A percentile compares a stretch with the other conserved stretches of the same genome.
Evolutionary conservation across 345 rosid species (phyloP).

Genomic region (Eutrema heterophyllum): DNA sequence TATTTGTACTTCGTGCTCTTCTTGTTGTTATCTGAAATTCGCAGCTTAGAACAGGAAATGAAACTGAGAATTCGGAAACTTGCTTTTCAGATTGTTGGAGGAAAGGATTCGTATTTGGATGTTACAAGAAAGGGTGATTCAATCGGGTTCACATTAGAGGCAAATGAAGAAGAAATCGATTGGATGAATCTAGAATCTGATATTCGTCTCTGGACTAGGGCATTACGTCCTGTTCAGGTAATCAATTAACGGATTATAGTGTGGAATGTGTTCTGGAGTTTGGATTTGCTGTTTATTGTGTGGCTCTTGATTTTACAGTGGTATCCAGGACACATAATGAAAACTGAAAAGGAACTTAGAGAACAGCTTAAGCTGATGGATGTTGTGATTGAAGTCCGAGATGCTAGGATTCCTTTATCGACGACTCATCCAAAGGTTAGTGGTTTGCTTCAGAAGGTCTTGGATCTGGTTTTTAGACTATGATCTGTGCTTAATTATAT

Average conservation of each 20-base stretch:
- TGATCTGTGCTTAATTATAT: background rate
- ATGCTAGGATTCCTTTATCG: slow-evolving; percentile 89
- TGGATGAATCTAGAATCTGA: slow-evolving; percentile 77
- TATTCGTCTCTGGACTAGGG: slow-evolving; percentile 64
- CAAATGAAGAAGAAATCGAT: slow-evolving; percentile 35
- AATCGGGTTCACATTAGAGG: too few species aligned
- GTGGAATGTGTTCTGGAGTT: background rate
- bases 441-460: background rate
- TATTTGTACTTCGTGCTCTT: background rate
- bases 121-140: background rate
- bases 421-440: slow-evolving; percentile 82
- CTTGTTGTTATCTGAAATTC: background rate
- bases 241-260: background rate
- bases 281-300: background rate
- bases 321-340: slow-evolving; percentile 99
- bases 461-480: background rate
- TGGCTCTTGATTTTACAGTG: slow-evolving; percentile 44
- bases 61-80: background rate
- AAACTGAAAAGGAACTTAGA: slow-evolving; percentile 84
- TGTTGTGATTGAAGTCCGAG: slow-evolving; percentile 90
- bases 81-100: slow-evolving; percentile 55
- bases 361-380: slow-evolving; percentile 95
- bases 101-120: slow-evolving; percentile 37
- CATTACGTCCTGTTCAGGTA: slow-evolving; percentile 84
- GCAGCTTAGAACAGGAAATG: background rate